These are phyloP conservation scores for Ceratocystis lukuohia DNA, from an alignment of 2,329 filamentous ascomycete genomes.

Conservation along the genomic window DNA sequence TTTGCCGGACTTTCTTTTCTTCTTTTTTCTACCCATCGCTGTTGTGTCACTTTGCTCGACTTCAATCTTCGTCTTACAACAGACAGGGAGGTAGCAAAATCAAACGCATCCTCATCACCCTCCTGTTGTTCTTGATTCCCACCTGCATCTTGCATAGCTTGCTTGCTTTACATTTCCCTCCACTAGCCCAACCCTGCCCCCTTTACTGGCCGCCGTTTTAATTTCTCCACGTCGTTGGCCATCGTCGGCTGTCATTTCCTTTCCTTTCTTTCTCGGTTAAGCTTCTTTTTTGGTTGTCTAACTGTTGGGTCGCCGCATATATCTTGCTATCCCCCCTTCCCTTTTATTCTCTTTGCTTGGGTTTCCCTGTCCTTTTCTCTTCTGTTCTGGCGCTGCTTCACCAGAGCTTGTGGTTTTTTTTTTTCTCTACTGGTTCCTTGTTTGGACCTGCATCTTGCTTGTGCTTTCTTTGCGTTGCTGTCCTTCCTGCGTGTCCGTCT, in stretches of 20 bases:
- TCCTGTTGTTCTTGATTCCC: background rate
- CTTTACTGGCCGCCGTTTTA: conserved; percentile 2
- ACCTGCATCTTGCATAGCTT: background rate
- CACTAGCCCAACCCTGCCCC: conserved; percentile 7
- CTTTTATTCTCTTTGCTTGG: conserved; percentile 8
- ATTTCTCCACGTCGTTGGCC: conserved; percentile 6
- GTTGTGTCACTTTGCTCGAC: background rate
- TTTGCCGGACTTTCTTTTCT: background rate
- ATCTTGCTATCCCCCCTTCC: conserved; percentile 16
- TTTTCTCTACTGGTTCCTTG: conserved; percentile 22
- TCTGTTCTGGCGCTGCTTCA: conserved; percentile 11
- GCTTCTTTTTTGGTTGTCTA: conserved; percentile 19
- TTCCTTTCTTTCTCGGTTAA: conserved; percentile 18
- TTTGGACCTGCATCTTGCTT: conserved; percentile 13
- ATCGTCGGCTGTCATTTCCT: conserved; percentile 10
- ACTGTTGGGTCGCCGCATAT: conserved; percentile 5
- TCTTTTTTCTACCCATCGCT: background rate
- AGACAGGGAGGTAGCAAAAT: background rate
- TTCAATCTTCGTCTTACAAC: background rate
- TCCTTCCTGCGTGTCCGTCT: conserved; percentile 15
- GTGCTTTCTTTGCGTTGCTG: conserved; percentile 14
- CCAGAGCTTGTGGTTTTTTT: conserved; percentile 11
- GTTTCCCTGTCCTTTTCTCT: conserved; percentile 16
- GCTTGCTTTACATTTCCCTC: background rate
- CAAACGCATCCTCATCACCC: background rate